These are phyloP conservation scores for Candida sp. DNA, from an alignment of 1,139 yeast species.

Conservation along the genomic window DNA sequence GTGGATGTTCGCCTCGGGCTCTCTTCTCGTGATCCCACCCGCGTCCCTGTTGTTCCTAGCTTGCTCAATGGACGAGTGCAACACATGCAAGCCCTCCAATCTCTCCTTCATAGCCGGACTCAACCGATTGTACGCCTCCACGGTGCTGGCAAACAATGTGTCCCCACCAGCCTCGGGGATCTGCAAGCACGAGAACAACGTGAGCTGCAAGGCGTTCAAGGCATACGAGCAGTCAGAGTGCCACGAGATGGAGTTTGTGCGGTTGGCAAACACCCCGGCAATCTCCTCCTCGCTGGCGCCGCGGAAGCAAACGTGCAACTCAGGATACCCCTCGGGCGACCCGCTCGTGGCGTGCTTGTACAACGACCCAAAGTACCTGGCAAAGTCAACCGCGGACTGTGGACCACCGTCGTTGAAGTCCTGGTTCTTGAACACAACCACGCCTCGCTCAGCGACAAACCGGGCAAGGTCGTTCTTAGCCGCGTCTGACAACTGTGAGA, in stretches of 20 bases:
- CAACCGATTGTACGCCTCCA: constrained; percentile 32
- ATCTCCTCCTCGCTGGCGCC: constrained; percentile 31
- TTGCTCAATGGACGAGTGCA: constrained; percentile 30
- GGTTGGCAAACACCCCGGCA: constrained; percentile 24
- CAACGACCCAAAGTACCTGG: constrained; percentile 38
- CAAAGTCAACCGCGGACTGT: constrained; percentile 33
- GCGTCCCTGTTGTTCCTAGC: constrained; percentile 21
- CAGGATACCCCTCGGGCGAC: constrained; percentile 40
- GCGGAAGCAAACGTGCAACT: constrained; percentile 37
- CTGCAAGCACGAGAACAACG: constrained; percentile 40
- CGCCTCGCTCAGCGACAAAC: constrained; percentile 45
- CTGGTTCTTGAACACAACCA: constrained; percentile 43
- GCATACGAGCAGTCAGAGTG: constrained; percentile 47
- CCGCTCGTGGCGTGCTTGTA: constrained; percentile 48
- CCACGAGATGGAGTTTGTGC: constrained; percentile 38
- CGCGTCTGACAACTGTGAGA: constrained; percentile 27
- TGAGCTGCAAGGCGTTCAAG: constrained; percentile 41
- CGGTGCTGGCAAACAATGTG: constrained; percentile 37
- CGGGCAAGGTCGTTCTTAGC: constrained; percentile 43
- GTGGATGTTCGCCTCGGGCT: constrained; percentile 30
- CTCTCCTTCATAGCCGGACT: constrained; percentile 29
- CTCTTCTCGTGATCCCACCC: constrained; percentile 29
- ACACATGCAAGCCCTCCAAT: constrained; percentile 28
- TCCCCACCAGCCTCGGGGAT: constrained; percentile 49
- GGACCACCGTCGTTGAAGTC: constrained; percentile 39